phyloP scores from a whole-genome alignment of 371 early-diverging fungal genomes.

The Nematocida sp. region DNA sequence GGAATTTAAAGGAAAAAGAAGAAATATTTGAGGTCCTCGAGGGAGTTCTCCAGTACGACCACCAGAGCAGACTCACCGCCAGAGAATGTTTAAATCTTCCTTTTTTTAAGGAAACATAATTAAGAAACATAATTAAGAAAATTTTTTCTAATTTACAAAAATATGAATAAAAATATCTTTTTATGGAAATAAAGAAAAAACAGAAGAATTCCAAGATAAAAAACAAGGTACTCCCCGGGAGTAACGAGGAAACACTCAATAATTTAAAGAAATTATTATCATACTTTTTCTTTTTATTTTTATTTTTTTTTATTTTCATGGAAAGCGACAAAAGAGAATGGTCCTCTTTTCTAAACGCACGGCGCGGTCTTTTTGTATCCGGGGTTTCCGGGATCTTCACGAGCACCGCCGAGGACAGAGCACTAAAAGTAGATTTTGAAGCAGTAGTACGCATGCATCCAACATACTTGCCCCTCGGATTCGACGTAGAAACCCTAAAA shows the following conservation, averaged over 20 bases:
- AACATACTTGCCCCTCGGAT: slow-evolving; percentile 43
- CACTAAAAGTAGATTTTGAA: slow-evolving; percentile 47
- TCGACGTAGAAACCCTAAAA: slow-evolving; percentile 48
- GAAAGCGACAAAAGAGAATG: slow-evolving; percentile 51
- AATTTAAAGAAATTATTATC: neutral
- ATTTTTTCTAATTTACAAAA: too few species aligned
- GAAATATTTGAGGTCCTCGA: slow-evolving; percentile 82
- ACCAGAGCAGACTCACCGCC: slow-evolving; percentile 83
- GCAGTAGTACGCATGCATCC: slow-evolving; percentile 47
- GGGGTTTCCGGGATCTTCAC: slow-evolving; percentile 53
- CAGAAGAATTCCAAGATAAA: too few species aligned
- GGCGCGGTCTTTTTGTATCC: slow-evolving; percentile 40
- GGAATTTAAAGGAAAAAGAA: neutral
- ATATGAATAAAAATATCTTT: too few species aligned
- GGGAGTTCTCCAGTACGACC: slow-evolving; percentile 85
- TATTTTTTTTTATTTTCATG: slow-evolving; percentile 43
- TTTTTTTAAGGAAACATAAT: slow-evolving; percentile 71
- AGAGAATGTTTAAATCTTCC: slow-evolving; percentile 86
- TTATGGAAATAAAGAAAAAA: too few species aligned
- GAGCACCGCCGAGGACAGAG: slow-evolving; percentile 39
- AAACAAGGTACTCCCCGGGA: too few species aligned
- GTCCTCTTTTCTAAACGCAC: slow-evolving; percentile 39
- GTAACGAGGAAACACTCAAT: neutral
- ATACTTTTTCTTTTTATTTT: slow-evolving; percentile 17
- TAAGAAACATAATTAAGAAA: too few species aligned